Conservation (phyloP, 2,329 filamentous ascomycete genomes). For the Blastomyces gilchristii region DNA sequence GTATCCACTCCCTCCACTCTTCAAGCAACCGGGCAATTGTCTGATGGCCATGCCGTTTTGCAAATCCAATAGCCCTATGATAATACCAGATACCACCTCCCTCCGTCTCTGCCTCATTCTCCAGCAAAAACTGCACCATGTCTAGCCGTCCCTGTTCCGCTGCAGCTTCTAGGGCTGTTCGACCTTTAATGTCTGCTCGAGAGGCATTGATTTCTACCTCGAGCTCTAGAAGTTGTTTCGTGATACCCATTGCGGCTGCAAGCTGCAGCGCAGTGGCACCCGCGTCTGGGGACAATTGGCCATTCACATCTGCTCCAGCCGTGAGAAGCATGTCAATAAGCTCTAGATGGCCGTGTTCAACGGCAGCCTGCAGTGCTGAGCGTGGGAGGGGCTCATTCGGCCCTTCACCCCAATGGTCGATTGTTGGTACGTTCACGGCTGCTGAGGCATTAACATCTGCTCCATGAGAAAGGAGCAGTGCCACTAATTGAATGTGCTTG, state of each 20-base stretch:
- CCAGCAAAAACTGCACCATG: conserved; percentile 22
- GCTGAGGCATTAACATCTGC: conserved; percentile 16
- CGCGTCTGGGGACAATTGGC: neutral
- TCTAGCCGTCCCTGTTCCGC: conserved; percentile 24
- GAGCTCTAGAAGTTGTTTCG: conserved; percentile 15
- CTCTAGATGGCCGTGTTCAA: conserved; percentile 6
- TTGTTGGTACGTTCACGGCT: neutral
- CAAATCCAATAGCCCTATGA: conserved; percentile 15
- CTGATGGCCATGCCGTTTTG: conserved; percentile 13
- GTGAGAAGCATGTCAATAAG: conserved; percentile 4
- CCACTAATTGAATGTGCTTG: conserved; percentile 10
- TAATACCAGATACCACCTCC: conserved; percentile 13
- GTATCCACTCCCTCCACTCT: neutral
- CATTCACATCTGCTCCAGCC: conserved; percentile 13
- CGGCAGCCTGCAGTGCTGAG: neutral
- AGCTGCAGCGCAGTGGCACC: conserved; percentile 23
- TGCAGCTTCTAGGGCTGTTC: conserved; percentile 23
- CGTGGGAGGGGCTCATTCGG: neutral
- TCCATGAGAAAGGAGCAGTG: conserved; percentile 14
- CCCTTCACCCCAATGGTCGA: neutral
- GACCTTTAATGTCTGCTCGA: conserved; percentile 14
- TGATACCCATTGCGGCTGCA: conserved; percentile 20
- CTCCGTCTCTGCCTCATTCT: conserved; percentile 15
- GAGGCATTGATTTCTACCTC: conserved; percentile 19
- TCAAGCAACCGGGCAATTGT: conserved; percentile 14